Base-by-base conservation (phyloP, 1,284 basidiomycete species). In the Apiotrichum porosum region DNA sequence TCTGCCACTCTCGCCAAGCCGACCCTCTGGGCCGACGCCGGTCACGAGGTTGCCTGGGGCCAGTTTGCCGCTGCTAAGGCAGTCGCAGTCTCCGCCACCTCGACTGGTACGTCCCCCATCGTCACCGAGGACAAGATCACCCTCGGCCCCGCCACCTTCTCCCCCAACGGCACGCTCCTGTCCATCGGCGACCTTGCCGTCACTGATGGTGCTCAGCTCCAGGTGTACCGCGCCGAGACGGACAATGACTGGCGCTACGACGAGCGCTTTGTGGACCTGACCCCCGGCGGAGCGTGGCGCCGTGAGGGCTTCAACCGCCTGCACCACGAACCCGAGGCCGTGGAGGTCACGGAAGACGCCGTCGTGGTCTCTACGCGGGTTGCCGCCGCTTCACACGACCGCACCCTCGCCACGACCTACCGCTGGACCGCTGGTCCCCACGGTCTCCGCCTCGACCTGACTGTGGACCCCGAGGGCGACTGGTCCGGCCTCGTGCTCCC, bases 141-240 rank as follows among this genome's bases (percentile, higher is more conserved):
- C 13, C 18, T 59, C 13, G 58, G 58, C 15, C 46, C 52, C 1
- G 60, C 52, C 4, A 19, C 18, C 8, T 61, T 61, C 47, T 30
- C 38, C 23, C n/a, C 21, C 9, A 38, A n/a, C 10, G 57, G 57
- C 15, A 38, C 37, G 17, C 47, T 61, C 8, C 13, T 47, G 10
- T 17, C 17, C 5, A 30, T 61, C 9, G 49, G 49, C 10, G 22
- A 21, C 1, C 8, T 49, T 39, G 18, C 36, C 6, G 32, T 47
- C 26, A 21, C 26, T 9, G 19, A 18, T 9, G 22, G 28, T 15
- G n/a, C 37, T 3, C 14, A 35, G 6, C 41, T 54, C 8, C 52
- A 60, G 42, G 21, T 60, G 17, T 60, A 56, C 51, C 54, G 60
- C 34, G 57, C 60, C 8, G 24, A 47, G 34, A 62, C 56, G 9